These are phyloP conservation scores for Russula earlei DNA, from an alignment of 768 basidiomycete species.

Conservation along the genomic window DNA sequence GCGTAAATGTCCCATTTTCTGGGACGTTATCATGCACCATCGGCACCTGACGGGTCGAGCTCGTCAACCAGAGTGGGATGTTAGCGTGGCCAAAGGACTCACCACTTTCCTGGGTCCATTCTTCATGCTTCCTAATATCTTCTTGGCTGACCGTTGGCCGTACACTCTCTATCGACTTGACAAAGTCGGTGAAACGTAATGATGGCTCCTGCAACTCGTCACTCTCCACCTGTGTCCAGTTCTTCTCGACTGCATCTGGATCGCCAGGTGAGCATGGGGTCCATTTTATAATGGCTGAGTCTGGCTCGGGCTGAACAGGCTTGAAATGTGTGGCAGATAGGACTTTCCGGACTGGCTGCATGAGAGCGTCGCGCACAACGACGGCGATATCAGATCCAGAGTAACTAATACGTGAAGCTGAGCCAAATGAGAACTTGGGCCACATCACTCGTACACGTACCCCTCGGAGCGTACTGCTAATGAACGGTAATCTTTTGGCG, in stretches of 20 bases:
- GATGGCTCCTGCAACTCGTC: slow-evolving; percentile 89
- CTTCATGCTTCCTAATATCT: slow-evolving; percentile 76
- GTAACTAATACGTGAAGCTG: slow-evolving; percentile 38
- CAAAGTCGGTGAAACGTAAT: slow-evolving; percentile 67
- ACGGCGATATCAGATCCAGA: slow-evolving; percentile 94
- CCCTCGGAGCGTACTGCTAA: slow-evolving; percentile 87
- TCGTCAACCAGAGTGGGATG: neutral
- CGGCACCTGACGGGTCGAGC: slow-evolving; percentile 4
- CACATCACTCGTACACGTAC: slow-evolving; percentile 26
- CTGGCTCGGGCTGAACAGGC: slow-evolving; percentile 31
- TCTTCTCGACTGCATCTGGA: slow-evolving; percentile 71
- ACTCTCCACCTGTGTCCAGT: slow-evolving; percentile 80
- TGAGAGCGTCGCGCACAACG: slow-evolving; percentile 90
- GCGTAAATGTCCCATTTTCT: slow-evolving; percentile 3
- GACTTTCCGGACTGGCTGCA: slow-evolving; percentile 98
- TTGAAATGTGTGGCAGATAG: slow-evolving; percentile 95
- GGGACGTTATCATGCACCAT: slow-evolving; percentile 13
- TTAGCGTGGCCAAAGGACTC: slow-evolving; percentile 21
- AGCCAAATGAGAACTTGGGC: neutral
- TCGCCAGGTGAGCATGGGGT: slow-evolving; percentile 97
- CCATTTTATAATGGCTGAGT: slow-evolving; percentile 44
- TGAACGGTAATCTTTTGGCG: slow-evolving; percentile 63
- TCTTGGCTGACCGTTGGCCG: slow-evolving; percentile 82
- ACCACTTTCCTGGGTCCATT: slow-evolving; percentile 84
- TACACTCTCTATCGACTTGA: slow-evolving; percentile 67